Conservation (phyloP, 129 eudicot species). For the Centaurea solstitialis region DNA sequence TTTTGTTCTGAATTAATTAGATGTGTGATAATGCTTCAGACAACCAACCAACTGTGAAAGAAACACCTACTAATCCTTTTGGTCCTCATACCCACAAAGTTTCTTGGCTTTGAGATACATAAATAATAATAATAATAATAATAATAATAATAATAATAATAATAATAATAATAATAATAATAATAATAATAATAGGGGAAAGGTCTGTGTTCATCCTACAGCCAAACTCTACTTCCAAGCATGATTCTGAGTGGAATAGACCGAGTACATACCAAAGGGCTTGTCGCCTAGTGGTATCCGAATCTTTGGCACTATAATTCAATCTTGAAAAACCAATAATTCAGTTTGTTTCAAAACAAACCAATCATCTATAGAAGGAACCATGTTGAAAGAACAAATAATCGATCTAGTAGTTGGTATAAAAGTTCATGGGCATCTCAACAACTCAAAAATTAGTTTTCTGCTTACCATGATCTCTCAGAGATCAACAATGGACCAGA, state of each 20-base stretch:
- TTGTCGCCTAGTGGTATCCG: background rate
- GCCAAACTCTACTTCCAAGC: background rate
- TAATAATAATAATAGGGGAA: background rate
- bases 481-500: no score
- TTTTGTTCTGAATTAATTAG: background rate
- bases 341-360: no score
- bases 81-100: constrained; percentile 11
- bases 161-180: no score
- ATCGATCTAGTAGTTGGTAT: no score
- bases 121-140: no score
- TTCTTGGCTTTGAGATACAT: background rate
- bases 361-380: no score
- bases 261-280: background rate
- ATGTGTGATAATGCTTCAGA: background rate
- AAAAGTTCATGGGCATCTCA: no score
- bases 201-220: background rate
- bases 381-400: no score
- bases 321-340: no score
- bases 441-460: no score
- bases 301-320: background rate
- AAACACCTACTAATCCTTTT: background rate
- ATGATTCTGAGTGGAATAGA: background rate
- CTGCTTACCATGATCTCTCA: no score
- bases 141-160: no score
- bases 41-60: background rate